Evolutionary conservation across 2,329 filamentous ascomycete species (phyloP), one percentile per base, ranked within the genome.

Genomic region (Coleophoma cylindrospora): DNA sequence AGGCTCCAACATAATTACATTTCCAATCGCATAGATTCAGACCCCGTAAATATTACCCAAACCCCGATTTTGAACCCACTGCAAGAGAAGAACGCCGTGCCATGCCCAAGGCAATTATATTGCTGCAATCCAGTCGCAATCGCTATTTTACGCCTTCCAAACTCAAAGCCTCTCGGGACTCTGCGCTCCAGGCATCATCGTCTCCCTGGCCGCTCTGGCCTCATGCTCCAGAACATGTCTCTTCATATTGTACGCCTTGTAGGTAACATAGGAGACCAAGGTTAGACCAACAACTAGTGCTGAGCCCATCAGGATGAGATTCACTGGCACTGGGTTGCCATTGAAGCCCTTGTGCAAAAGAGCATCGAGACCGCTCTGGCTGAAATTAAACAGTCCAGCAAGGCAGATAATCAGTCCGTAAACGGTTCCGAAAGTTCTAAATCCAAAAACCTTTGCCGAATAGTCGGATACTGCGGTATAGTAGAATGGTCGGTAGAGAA

Each of bases 381-480:
- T 81, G 62, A 96, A 91, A 68, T 95, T 95, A 62, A 91, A 77
- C 1, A 96, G 66, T 0, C 91, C 91, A 0, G 90, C 86, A 2
- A 94, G 71, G 68, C 89, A 95, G 59, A 96, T 95, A 57, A 95
- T 87, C 17, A 91, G 77, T 11, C 91, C 91, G 68, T 96, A 96
- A n/a, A 96, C 90, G 50, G 89, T 95, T 43, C 91, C 91, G 59
- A 96, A 96, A 0, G 90, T 95, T 53, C 84, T 79, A 70, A 95
- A 95, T 14, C 91, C 91, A 65, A 96, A 96, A 34, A 96, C 90
- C 70, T 95, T 95, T 53, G 89, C 90, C 17, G 83, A 81, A 67
- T 95, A 95, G 70, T 96, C 91, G 51, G 86, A 92, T 51, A 96
- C 88, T 8, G 89, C 83, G 0, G 90, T 95, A 71, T 96, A 96